Conservation (phyloP, 1,284 basidiomycete genomes). For the Psilocybe mexicana region DNA sequence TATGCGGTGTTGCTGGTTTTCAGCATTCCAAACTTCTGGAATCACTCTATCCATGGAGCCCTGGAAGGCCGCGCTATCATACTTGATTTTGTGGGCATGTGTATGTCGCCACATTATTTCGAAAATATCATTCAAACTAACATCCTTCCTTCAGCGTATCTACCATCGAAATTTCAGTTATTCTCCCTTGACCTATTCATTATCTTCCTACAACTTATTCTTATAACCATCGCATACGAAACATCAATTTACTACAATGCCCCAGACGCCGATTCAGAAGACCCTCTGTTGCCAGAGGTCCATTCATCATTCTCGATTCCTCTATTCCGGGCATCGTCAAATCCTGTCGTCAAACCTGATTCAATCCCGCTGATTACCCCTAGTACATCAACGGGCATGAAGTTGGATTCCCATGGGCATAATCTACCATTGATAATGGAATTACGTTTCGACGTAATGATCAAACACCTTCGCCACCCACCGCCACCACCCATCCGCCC, state of each 20-base stretch:
- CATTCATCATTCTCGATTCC: slow-evolving; percentile 27
- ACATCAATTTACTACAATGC: slow-evolving; percentile 39
- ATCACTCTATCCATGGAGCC: slow-evolving; percentile 52
- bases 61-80: slow-evolving; percentile 58
- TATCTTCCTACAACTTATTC: slow-evolving; percentile 60
- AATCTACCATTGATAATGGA: slow-evolving; percentile 56
- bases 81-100: slow-evolving; percentile 76
- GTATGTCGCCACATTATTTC: slow-evolving; percentile 40
- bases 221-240: slow-evolving; percentile 69
- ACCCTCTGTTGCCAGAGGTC: slow-evolving; percentile 33
- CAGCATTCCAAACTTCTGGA: slow-evolving; percentile 61
- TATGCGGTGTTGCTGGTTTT: slow-evolving; percentile 56
- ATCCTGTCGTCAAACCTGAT: slow-evolving; percentile 11
- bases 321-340: slow-evolving; percentile 24
- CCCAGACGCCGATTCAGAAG: slow-evolving; percentile 29
- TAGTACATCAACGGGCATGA: slow-evolving; percentile 8
- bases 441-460: slow-evolving; percentile 51
- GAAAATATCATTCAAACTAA: background rate
- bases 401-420: slow-evolving; percentile 23
- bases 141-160: slow-evolving; percentile 43
- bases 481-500: slow-evolving; percentile 40
- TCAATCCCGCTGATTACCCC: background rate
- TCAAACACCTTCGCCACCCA: slow-evolving; percentile 56
- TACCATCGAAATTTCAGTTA: slow-evolving; percentile 62
- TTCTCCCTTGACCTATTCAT: slow-evolving; percentile 67